Evolutionary conservation across 2,329 filamentous ascomycete genomes (phyloP).

Genomic region (Eurotiales sp.): DNA sequence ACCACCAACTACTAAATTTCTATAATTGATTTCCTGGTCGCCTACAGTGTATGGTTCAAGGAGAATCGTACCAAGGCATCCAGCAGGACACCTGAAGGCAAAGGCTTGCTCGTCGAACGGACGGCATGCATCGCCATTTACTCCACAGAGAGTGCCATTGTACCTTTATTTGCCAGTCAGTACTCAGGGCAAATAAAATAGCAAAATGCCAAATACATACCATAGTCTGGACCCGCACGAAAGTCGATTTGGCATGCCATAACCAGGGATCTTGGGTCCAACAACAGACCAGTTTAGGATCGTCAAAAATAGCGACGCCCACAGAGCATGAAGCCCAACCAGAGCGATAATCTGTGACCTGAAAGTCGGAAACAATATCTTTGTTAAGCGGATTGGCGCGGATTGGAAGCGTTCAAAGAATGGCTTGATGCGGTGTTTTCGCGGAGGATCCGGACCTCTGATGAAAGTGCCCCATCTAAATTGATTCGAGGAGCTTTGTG

Average conservation of each 20-base stretch:
- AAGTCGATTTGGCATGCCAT: constrained; percentile 32
- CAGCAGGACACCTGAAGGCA: constrained; percentile 57
- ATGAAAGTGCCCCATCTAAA: constrained; percentile 20
- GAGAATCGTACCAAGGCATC: constrained; percentile 50
- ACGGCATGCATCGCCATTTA: constrained; percentile 55
- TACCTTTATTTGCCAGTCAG: constrained; percentile 19
- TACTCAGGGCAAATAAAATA: background rate
- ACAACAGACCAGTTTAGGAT: constrained; percentile 29
- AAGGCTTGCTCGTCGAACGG: constrained; percentile 54
- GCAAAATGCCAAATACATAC: constrained; percentile 25
- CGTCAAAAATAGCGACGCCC: constrained; percentile 32
- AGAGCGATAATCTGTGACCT: constrained; percentile 25
- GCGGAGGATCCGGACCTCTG: constrained; percentile 29
- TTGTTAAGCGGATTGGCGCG: constrained; percentile 29
- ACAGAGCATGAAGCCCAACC: constrained; percentile 24
- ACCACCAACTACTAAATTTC: constrained; percentile 54
- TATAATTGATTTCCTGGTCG: constrained; percentile 52
- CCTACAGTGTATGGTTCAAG: constrained; percentile 57
- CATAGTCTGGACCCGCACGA: constrained; percentile 32
- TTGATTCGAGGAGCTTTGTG: background rate
- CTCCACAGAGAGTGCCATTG: constrained; percentile 46
- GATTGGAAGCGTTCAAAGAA: constrained; percentile 31
- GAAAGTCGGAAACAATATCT: constrained; percentile 25
- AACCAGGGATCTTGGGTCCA: constrained; percentile 28
- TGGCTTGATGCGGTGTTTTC: constrained; percentile 31